Conservation (phyloP, 2,329 filamentous ascomycete species). For the Aspergillus sp. region DNA sequence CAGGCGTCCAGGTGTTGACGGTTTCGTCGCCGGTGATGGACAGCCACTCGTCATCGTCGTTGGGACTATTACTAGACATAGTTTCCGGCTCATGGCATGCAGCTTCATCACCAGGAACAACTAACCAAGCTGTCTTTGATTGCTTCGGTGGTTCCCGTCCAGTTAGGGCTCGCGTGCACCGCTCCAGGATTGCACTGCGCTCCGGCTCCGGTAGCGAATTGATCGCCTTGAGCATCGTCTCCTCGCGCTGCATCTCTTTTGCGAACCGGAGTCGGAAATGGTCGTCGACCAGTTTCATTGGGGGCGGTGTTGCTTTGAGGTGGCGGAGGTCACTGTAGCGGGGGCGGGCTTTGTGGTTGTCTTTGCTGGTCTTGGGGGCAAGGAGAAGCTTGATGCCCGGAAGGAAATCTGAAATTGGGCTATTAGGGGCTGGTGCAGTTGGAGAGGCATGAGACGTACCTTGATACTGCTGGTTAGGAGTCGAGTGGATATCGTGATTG, state of each 20-base stretch:
- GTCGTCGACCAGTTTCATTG: conserved; percentile 25
- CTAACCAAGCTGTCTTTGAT: background rate
- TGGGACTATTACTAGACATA: too few relatives aligned
- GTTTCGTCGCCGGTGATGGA: background rate
- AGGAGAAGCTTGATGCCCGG: conserved; percentile 1
- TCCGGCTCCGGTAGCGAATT: background rate
- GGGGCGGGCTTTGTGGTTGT: background rate
- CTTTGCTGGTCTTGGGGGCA: background rate
- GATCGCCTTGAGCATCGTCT: conserved; percentile 5
- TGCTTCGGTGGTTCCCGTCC: background rate
- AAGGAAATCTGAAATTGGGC: background rate
- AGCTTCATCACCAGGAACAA: background rate
- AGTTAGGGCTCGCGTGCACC: background rate
- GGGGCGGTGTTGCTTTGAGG: background rate
- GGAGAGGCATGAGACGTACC: too few relatives aligned
- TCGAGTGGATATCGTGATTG: too few relatives aligned
- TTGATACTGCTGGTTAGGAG: background rate
- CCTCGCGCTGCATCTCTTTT: conserved; percentile 20
- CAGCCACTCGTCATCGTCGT: background rate
- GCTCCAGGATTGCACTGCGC: background rate
- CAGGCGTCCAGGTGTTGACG: background rate
- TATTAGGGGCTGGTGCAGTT: too few relatives aligned
- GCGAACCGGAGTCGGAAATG: conserved; percentile 32
- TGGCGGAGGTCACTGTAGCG: background rate
- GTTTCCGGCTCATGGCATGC: background rate